Conservation (phyloP, 108 stramenopile genomes). For the Pseudonitzschia pungens region DNA sequence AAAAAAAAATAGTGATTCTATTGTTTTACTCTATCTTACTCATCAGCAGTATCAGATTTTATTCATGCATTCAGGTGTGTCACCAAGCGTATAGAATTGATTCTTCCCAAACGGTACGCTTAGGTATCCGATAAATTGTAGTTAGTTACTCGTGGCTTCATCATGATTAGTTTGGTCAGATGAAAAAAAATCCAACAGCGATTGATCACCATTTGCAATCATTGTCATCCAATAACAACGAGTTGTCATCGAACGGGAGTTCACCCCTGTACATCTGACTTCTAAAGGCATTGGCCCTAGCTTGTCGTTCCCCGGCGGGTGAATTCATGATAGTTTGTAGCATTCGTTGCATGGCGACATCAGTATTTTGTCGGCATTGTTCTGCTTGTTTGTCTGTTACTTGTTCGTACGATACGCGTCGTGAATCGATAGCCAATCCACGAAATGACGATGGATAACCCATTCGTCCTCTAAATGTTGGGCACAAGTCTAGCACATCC, state of each 20-base stretch:
- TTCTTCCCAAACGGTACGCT: no score
- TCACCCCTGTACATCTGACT: slow-evolving; percentile 2
- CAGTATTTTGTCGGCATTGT: slow-evolving; percentile 12
- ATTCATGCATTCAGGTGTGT: no score
- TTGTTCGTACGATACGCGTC: not conserved
- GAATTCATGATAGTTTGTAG: slow-evolving; percentile 3
- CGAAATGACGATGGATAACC: not conserved
- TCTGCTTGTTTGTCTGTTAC: slow-evolving; percentile 21
- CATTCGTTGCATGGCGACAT: slow-evolving; percentile 2
- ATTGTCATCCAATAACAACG: slow-evolving; percentile 12
- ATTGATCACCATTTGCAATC: not conserved
- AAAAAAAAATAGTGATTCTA: no score
- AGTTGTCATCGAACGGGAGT: slow-evolving; percentile 9
- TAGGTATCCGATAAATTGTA: no score
- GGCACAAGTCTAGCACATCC: slow-evolving; percentile 32
- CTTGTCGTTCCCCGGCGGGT: not conserved
- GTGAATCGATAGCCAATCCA: slow-evolving; percentile 13
- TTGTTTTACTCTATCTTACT: no score
- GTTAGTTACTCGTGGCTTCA: not conserved
- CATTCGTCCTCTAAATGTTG: not conserved
- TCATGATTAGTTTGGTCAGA: not conserved
- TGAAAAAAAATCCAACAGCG: no score
- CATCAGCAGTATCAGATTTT: no score
- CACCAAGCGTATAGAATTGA: no score
- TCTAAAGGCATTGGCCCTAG: not conserved